Evolutionary conservation across 306 rosid genomes (phyloP).

Genomic region (Rosa lucieae): DNA sequence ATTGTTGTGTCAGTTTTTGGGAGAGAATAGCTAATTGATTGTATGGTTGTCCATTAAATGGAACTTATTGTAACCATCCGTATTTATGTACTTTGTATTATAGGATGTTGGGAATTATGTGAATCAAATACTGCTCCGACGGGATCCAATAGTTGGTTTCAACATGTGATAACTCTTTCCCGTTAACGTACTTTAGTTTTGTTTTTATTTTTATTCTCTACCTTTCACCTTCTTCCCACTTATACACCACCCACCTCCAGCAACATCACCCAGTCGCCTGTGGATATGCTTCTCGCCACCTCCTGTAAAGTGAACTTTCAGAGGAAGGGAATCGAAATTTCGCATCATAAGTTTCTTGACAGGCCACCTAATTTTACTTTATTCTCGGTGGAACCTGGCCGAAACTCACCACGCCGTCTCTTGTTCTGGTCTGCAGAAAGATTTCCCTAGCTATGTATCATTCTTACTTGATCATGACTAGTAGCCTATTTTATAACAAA

Average conservation of each 20-base stretch:
- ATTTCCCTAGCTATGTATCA: neutral
- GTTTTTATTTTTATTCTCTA: neutral
- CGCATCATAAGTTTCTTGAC: neutral
- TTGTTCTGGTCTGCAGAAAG: neutral
- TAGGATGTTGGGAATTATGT: neutral
- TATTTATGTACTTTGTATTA: neutral
- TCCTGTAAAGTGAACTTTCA: neutral
- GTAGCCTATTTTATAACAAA: no score
- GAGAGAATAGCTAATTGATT: neutral
- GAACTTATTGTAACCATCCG: neutral
- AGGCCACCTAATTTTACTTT: neutral
- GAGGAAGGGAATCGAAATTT: neutral
- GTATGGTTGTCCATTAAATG: neutral
- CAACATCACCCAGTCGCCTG: neutral
- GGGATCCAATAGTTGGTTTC: neutral
- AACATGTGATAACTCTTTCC: neutral
- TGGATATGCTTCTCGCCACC: neutral
- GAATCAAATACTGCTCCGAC: neutral
- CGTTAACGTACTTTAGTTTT: neutral
- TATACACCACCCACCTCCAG: neutral
- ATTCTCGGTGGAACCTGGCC: neutral
- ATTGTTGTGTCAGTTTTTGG: neutral
- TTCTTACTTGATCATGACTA: neutral
- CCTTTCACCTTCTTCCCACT: neutral
- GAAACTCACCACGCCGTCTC: neutral